Base-by-base conservation (phyloP, 78 protist species). In the Protostelium mycophagum region DNA sequence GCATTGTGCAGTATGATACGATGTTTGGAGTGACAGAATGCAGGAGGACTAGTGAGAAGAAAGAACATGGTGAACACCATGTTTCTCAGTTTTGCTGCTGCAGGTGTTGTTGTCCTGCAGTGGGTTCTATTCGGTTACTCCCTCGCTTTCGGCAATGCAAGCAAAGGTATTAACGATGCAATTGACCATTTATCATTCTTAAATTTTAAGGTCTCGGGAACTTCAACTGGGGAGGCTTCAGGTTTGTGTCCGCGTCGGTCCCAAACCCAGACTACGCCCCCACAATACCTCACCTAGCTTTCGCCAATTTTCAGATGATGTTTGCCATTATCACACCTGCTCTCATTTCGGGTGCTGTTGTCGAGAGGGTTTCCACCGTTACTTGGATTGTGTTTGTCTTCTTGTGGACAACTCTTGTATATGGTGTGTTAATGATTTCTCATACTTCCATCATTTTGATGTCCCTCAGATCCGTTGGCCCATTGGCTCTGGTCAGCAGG, bases 251-350 rank as follows among this genome's bases (percentile, higher is more conserved):
- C 31, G 16, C 73, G 5, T 5, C 73, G 31, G 16, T 16, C 31
- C 73, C 73, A 5, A 51, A 51, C 73, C 31, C 73, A 5, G 73
- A 51, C 16, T 51, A 83, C 84, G 95, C 93, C 35, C 85, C 86
- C 73, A 84, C 84, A 35, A 91, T 94, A 35, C 96, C 97, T 35
- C 88, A 89, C n/a, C 94, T 92, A 1, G 90, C 93, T n/a, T 96
- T 86, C 51, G 96, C 95, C 36, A 38, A 88, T 73, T 97, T 93
- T 83, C 96, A 96, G 94, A 93, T 93, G 96, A 97, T 97, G 98
- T 97, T 97, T 88, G 98, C 98, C 87, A 28, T 85, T 85, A 96
- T 96, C 86, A 96, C 97, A 36, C 98, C 98, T 34, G 89, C 94
- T 36, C 90, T 97, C 87, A 93, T 97, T 91, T 95, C 98, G 25